Base-by-base conservation (phyloP, 805 yeast species). In the Kodamaea leandrae region DNA sequence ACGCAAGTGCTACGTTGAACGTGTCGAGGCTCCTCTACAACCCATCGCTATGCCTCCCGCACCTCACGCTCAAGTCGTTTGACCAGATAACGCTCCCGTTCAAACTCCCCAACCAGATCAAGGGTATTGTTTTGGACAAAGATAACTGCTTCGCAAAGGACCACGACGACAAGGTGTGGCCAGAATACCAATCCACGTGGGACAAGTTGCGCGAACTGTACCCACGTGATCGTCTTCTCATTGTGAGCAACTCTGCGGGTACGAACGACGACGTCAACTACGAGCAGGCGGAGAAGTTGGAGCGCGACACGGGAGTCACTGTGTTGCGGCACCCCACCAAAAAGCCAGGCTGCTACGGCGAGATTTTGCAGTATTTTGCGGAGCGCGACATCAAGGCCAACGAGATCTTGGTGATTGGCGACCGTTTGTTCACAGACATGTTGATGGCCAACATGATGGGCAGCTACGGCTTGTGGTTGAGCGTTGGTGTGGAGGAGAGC, bases 361-460 rank as follows among this genome's bases (percentile, higher is more conserved):
- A 87, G 51, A 79, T 91, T 9, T 55, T 80, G 63, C 71, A 72
- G 0, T 78, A 82, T 51, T 82, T 88, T 51, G 54, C 61, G 6
- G 42, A 63, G 4, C 68, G 76, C n/a, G 77, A 34, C 52, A 78
- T 47, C 62, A 58, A 34, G 3, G 78, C 90, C 0, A 57, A 71
- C 12, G 84, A 89, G 48, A 80, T 93, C 12, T 91, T 87, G 0
- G 82, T 93, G 4, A 77, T 93, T 8, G 99, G 99, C 0, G 99
- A 93, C 53, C 66, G 99, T 27, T 70, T 93, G 18, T 80, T 89
- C 63, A 93, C 99, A 0, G 99, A 93, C 60, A 76, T 93, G 41
- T 64, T 90, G 39, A 86, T 93, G 96, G 96, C 97, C 14, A 91
- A 93, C 53, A 71, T 82, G 71, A 88, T 91, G 95, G 96, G 95